phyloP scores from a whole-genome alignment of 495 filamentous ascomycete species.

The Elasticomyces elasticus region DNA sequence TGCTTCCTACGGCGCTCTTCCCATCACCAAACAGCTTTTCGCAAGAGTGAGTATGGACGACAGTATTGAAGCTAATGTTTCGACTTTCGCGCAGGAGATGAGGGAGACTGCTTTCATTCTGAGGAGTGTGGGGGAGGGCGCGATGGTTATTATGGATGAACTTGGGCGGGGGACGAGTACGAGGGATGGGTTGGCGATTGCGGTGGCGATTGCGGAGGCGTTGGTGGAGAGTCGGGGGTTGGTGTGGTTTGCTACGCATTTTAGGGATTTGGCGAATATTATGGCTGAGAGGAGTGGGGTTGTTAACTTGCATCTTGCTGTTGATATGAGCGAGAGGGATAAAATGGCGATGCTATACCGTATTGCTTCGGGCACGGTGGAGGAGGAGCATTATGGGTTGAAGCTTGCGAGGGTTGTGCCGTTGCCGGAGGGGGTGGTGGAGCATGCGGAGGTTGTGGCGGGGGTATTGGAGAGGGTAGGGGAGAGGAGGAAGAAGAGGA shows the following conservation, averaged over 20 bases:
- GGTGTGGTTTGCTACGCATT: slow-evolving; percentile 92
- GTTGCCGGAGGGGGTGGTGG: slow-evolving; percentile 56
- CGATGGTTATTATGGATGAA: slow-evolving; percentile 73
- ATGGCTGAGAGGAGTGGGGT: slow-evolving; percentile 65
- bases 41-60: slow-evolving; percentile 80
- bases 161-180: slow-evolving; percentile 87
- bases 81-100: slow-evolving; percentile 93
- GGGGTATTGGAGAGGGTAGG: slow-evolving; percentile 45
- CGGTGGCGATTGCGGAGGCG: slow-evolving; percentile 79
- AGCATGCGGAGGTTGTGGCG: slow-evolving; percentile 57
- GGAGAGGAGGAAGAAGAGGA: slow-evolving; percentile 46
- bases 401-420: slow-evolving; percentile 65
- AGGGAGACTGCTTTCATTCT: slow-evolving; percentile 88
- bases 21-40: slow-evolving; percentile 74
- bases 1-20: slow-evolving; percentile 70
- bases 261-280: slow-evolving; percentile 69
- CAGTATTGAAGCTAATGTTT: slow-evolving; percentile 80
- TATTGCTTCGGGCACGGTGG: slow-evolving; percentile 56
- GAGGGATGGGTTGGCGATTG: slow-evolving; percentile 78
- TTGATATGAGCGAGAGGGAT: slow-evolving; percentile 42
- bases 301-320: slow-evolving; percentile 68
- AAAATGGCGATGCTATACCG: slow-evolving; percentile 80
- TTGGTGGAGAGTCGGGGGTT: slow-evolving; percentile 63
- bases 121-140: slow-evolving; percentile 54
- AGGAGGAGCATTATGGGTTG: slow-evolving; percentile 69